Evolutionary conservation across 2,329 filamentous ascomycete species (phyloP).

Genomic region (Pseudogymnoascus destructans): DNA sequence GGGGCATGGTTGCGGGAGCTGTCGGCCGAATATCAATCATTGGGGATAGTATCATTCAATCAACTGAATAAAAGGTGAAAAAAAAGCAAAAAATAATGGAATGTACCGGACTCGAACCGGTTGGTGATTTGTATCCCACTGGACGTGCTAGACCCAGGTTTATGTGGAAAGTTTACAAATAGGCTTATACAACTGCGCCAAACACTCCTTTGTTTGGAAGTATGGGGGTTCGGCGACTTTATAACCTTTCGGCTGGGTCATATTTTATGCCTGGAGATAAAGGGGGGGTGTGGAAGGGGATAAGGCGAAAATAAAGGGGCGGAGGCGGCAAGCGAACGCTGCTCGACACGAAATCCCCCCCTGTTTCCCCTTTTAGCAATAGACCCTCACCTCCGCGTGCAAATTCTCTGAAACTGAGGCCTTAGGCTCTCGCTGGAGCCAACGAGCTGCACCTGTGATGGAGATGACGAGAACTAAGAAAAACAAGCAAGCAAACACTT

Average conservation of each 20-base stretch:
- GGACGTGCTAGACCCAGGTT: not conserved
- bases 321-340: not conserved
- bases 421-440: not conserved
- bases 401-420: too few species aligned
- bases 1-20: not conserved
- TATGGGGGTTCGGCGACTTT: not conserved
- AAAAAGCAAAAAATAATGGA: not conserved
- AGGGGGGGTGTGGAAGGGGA: not conserved
- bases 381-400: too few species aligned
- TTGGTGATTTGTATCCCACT: not conserved
- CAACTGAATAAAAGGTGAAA: not conserved
- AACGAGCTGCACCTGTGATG: too few species aligned
- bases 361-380: too few species aligned
- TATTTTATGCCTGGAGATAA: not conserved
- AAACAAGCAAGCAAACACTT: not conserved
- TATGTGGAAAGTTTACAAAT: not conserved
- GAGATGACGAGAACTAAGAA: not conserved
- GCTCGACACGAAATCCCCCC: too few species aligned
- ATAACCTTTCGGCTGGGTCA: not conserved
- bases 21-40: not conserved
- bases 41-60: not conserved
- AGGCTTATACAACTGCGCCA: not conserved
- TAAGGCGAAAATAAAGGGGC: not conserved
- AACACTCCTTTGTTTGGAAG: not conserved
- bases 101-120: not conserved